Percentiles rank a stretch among this genome's conserved stretches.
phyloP scores from a whole-genome alignment of 306 rosid genomes.

The Fagus crenata region DNA sequence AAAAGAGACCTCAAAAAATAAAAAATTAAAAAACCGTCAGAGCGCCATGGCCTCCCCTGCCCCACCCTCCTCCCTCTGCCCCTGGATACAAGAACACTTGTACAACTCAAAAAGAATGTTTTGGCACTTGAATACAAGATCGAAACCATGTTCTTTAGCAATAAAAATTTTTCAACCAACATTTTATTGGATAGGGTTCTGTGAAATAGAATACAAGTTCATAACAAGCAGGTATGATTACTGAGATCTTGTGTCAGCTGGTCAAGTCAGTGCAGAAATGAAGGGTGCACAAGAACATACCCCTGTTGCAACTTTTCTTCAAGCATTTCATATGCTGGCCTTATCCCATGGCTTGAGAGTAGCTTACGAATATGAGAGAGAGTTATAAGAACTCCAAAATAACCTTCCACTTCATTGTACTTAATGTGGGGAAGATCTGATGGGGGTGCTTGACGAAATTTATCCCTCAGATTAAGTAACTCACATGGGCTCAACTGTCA shows the following conservation, averaged over 20 bases:
- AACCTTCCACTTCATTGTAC: slow-evolving; percentile 72
- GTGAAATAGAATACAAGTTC: background rate
- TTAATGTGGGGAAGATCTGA: slow-evolving; percentile 51
- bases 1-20: too few relatives aligned
- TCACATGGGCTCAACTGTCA: slow-evolving; percentile 85
- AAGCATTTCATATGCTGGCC: slow-evolving; percentile 92
- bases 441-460: slow-evolving; percentile 68
- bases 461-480: slow-evolving; percentile 77
- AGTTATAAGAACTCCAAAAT: slow-evolving; percentile 83
- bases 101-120: background rate
- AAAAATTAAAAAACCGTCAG: too few relatives aligned
- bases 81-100: background rate
- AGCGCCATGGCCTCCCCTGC: too few relatives aligned
- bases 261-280: slow-evolving; percentile 18
- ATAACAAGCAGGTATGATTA: slow-evolving; percentile 7
- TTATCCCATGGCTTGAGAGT: slow-evolving; percentile 89
- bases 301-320: slow-evolving; percentile 86
- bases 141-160: background rate
- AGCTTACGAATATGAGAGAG: slow-evolving; percentile 86
- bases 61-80: too few relatives aligned
- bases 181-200: background rate
- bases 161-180: background rate
- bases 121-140: background rate
- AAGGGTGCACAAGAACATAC: slow-evolving; percentile 45
- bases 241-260: slow-evolving; percentile 5